Evolutionary conservation across 1,139 yeast species (phyloP), one percentile per base, ranked within the genome.

Genomic region (Candida pseudocylindracea): DNA sequence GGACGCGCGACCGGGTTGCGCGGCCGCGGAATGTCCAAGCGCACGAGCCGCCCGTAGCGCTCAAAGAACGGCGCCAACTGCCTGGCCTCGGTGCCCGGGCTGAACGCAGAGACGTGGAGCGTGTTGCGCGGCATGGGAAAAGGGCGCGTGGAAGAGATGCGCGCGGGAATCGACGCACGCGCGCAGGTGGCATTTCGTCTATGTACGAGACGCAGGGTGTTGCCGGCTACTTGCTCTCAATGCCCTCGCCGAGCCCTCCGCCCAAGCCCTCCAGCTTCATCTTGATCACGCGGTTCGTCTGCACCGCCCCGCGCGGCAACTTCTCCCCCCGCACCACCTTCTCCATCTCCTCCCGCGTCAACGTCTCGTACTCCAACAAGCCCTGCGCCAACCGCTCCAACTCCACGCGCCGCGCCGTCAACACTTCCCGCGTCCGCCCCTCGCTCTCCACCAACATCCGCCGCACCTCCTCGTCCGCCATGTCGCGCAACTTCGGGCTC

Each of bases 381-480:
- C 95, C 98, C 49, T 79, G 80, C 0, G 98, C 98, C 40, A 91
- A 60, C 43, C 95, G 62, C 48, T 74, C 72, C 42, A 91, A 63
- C 50, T 88, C 96, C n/a, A 60, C 49, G 33, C 61, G 57, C 48
- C 63, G 71, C 7, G 67, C 75, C 27, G 54, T 50, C 39, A 91
- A 61, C 49, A 85, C 46, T 34, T 57, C 54, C 42, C 92, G 67
- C 1, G 96, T 75, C 48, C 98, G 69, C 30, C 62, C 62, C 49
- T 85, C 96, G 33, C 93, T 73, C 3, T 59, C 67, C 34, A 79
- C 59, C 38, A 91, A 61, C 40, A 79, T 57, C 33, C 63, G 69
- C 36, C 94, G 63, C 31, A 88, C 88, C 55, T 88, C 98, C 45
- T 75, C 70, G 51, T 91, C 99, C 12, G 96, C 98, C 51, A 72